phyloP scores from a whole-genome alignment of 345 rosid genomes.

The Mallotus nudiflorus region DNA sequence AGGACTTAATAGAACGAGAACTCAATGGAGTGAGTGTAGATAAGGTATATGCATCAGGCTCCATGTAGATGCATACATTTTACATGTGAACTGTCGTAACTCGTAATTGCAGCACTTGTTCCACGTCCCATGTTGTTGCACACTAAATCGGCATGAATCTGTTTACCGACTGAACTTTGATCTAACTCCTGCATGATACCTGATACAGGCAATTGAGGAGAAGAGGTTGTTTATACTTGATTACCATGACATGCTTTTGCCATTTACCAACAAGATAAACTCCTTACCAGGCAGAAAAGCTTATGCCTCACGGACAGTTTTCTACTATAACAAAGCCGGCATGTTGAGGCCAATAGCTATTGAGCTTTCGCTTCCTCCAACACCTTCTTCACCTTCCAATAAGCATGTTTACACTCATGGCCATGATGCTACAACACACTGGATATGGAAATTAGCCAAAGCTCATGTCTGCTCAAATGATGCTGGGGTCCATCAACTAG shows the following conservation, averaged over 20 bases:
- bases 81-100: not conserved
- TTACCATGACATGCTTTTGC: conserved; percentile 85
- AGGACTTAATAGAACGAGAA: conserved; percentile 69
- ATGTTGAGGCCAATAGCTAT: conserved; percentile 69
- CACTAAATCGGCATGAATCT: no score
- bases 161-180: no score
- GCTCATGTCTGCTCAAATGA: conserved; percentile 90
- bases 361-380: conserved; percentile 84
- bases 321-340: conserved; percentile 49
- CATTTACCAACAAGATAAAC: conserved; percentile 73
- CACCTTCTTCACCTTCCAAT: conserved; percentile 43
- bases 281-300: conserved; percentile 69
- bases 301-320: conserved; percentile 78
- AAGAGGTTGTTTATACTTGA: conserved; percentile 77
- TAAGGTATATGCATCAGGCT: conserved; percentile 41
- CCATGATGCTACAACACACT: conserved; percentile 77
- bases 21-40: conserved; percentile 69
- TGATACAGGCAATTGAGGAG: conserved; percentile 76
- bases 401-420: conserved; percentile 70
- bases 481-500: conserved; percentile 92
- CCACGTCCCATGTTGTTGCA: no score
- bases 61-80: not conserved
- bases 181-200: conserved; percentile 5
- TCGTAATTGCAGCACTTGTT: no score
- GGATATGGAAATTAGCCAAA: conserved; percentile 96